Conservation (phyloP, 345 rosid genomes). For the Hibiscus mutabilis region DNA sequence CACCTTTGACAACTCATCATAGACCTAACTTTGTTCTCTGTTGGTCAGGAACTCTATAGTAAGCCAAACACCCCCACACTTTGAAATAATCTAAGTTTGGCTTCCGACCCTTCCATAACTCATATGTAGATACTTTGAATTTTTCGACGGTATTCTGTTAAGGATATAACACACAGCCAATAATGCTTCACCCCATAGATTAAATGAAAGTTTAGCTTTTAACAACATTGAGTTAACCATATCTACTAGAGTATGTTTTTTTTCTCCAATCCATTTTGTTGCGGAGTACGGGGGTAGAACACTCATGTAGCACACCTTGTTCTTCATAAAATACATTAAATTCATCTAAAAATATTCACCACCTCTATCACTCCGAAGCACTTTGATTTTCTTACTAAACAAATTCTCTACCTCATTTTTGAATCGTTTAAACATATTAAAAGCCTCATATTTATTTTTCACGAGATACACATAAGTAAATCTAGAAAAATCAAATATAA, state of each 20-base stretch:
- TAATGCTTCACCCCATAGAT: neutral
- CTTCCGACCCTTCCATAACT: neutral
- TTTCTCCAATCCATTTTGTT: constrained; percentile 11
- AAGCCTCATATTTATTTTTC: neutral
- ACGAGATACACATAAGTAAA: neutral
- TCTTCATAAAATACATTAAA: neutral
- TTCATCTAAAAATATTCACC: neutral
- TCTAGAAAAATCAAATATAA: neutral
- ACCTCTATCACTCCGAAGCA: neutral
- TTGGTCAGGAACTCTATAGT: neutral
- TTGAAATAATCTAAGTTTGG: neutral
- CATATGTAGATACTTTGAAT: neutral
- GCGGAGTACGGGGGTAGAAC: neutral
- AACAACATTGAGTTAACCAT: neutral
- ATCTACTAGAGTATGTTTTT: neutral
- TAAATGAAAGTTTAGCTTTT: neutral
- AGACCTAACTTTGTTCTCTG: neutral
- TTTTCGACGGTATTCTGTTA: neutral
- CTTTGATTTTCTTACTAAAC: neutral
- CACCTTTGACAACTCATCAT: neutral
- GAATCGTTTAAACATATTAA: neutral
- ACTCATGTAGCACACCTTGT: neutral
- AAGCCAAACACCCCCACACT: neutral
- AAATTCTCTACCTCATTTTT: neutral
- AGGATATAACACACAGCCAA: neutral